phyloP scores from a whole-genome alignment of 495 filamentous ascomycete species.

The Penicillium macrosclerotiorum region DNA sequence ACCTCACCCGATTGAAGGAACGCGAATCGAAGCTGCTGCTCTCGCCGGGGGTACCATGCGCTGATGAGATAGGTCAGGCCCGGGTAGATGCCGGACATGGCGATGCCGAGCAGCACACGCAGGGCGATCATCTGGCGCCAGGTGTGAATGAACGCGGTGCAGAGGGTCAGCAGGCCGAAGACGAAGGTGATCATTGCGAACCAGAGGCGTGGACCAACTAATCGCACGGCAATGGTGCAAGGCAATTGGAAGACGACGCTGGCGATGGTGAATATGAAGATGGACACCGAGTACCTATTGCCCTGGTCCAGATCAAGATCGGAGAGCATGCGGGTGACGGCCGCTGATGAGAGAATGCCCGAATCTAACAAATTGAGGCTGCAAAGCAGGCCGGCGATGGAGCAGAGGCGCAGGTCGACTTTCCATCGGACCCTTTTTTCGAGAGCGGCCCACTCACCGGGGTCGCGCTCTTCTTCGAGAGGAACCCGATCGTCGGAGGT shows the following conservation, averaged over 20 bases:
- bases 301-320: slow-evolving; percentile 62
- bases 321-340: slow-evolving; percentile 68
- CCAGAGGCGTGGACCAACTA: slow-evolving; percentile 66
- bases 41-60: slow-evolving; percentile 68
- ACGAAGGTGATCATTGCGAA: slow-evolving; percentile 64
- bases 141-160: slow-evolving; percentile 57
- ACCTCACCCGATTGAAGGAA: slow-evolving; percentile 70
- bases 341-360: slow-evolving; percentile 74
- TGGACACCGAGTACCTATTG: slow-evolving; percentile 66
- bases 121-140: slow-evolving; percentile 75
- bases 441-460: slow-evolving; percentile 19
- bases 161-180: slow-evolving; percentile 71
- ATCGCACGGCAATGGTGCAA: slow-evolving; percentile 66
- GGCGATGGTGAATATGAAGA: slow-evolving; percentile 77
- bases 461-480: not conserved
- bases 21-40: slow-evolving; percentile 75
- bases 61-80: slow-evolving; percentile 69
- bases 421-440: slow-evolving; percentile 57
- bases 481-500: too few species aligned
- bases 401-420: slow-evolving; percentile 71
- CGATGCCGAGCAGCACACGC: slow-evolving; percentile 67
- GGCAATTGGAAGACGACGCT: slow-evolving; percentile 75
- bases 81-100: slow-evolving; percentile 68
- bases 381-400: slow-evolving; percentile 71
- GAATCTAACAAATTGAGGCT: slow-evolving; percentile 71